Evolutionary conservation across 2,329 filamentous ascomycete species (phyloP), one percentile per base, ranked within the genome.

Genomic region (Xylaria sp.): DNA sequence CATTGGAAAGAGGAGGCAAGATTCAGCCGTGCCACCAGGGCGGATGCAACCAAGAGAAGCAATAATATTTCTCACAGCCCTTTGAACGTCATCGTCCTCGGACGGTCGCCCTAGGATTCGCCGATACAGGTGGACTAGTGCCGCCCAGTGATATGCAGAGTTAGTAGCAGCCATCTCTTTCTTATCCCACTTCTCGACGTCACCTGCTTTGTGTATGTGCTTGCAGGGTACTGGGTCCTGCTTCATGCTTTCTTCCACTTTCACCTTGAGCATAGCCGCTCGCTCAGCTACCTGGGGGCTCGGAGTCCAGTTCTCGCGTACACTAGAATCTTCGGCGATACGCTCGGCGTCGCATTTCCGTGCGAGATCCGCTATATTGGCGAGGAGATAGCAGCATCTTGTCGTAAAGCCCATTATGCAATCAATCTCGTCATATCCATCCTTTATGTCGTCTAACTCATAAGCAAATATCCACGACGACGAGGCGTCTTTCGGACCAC

Each of bases 321-420:
- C 83, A 59, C 84, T 83, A 18, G 82, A 81, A 56, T 87, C 80
- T 0, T 82, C 78, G 46, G 88, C 85, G 68, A 92, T 89, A 20
- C 91, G 89, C 73, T 89, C 85, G 25, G 83, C 82, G 75, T 94
- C 92, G 74, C 91, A 93, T 65, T 86, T 82, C 58, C 90, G 87
- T 2, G 92, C 90, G 52, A 96, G 83, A 66, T 91, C 88, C 20
- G 91, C 92, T 46, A 96, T 88, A 66, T 90, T 88, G 1, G 91
- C 90, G 10, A 96, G 84, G 44, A 93, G 87, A 52, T 89, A 87
- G 34, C 93, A 87, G 75, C 90, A 94, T 44, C 88, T 86, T 25
- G 88, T 90, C 0, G 91, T 93, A 80, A 94, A 94, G 9, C 92
- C 92, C 75, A 93, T 90, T 70, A 94, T 90, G 79, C 92, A 96